Evolutionary conservation across 306 rosid species (phyloP).

Genomic region (Pterocarpus macrocarpus): DNA sequence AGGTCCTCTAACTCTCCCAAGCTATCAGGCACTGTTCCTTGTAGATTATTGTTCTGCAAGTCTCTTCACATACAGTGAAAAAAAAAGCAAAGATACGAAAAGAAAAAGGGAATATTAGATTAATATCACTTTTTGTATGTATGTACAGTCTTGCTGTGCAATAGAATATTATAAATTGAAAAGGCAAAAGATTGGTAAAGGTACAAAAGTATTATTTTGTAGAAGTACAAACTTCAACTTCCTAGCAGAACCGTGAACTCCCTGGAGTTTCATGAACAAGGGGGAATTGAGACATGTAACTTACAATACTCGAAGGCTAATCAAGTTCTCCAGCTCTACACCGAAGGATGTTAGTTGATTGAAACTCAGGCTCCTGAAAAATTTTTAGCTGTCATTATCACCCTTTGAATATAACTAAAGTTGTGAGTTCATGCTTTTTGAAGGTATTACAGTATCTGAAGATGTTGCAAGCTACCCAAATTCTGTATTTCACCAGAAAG

Average conservation of each 20-base stretch:
- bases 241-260: neutral
- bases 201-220: neutral
- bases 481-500: constrained; percentile 82
- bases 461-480: constrained; percentile 79
- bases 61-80: constrained; percentile 60
- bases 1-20: constrained; percentile 87
- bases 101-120: constrained; percentile 20
- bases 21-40: constrained; percentile 82
- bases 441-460: constrained; percentile 77
- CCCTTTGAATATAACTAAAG: neutral
- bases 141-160: neutral
- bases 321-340: constrained; percentile 69
- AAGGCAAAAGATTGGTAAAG: neutral
- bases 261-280: constrained; percentile 5
- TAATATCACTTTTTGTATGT: constrained; percentile 17
- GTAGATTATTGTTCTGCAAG: constrained; percentile 78
- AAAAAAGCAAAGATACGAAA: neutral
- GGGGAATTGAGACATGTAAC: constrained; percentile 40
- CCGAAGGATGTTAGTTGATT: constrained; percentile 80
- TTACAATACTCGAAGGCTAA: constrained; percentile 82
- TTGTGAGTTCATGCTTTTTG: constrained; percentile 30
- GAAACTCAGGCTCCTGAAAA: constrained; percentile 93
- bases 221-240: constrained; percentile 9
- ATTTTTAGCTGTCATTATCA: constrained; percentile 33
- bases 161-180: neutral